These are phyloP conservation scores for Fusarium foetens DNA, from an alignment of 2,329 filamentous ascomycete species.

Conservation along the genomic window DNA sequence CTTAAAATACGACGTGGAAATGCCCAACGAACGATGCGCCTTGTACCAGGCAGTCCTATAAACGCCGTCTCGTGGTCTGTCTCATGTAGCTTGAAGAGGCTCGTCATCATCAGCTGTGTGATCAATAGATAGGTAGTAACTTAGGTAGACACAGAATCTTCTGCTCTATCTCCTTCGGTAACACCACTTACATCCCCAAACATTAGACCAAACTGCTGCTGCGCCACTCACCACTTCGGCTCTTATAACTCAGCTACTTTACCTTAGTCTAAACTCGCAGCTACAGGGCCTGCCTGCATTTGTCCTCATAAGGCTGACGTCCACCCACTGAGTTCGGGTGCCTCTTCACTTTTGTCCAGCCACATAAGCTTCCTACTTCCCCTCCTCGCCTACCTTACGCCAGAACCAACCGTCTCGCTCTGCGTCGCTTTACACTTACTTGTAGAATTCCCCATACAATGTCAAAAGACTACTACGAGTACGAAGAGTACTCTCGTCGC, in stretches of 20 bases:
- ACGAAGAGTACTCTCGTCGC: slow-evolving; percentile 43
- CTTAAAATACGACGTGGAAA: slow-evolving; percentile 12
- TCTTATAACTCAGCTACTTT: not conserved
- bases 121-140: not conserved
- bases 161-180: not conserved
- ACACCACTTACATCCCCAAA: not conserved
- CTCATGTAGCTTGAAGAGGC: not conserved
- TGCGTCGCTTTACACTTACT: not conserved
- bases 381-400: not conserved
- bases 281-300: not conserved
- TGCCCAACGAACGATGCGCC: slow-evolving; percentile 1
- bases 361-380: slow-evolving; percentile 7
- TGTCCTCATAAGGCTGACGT: slow-evolving; percentile 24
- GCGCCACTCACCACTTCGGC: slow-evolving; percentile 10
- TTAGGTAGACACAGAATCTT: not conserved
- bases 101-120: not conserved
- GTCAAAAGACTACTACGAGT: slow-evolving; percentile 47
- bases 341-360: slow-evolving; percentile 7
- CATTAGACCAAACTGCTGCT: not conserved
- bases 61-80: not conserved
- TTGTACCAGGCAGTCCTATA: not conserved
- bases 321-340: not conserved
- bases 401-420: not conserved
- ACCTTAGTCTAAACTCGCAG: not conserved
- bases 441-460: slow-evolving; percentile 3